Evolutionary conservation across 305 asterid species (phyloP).

Genomic region (Andrographis paniculata): DNA sequence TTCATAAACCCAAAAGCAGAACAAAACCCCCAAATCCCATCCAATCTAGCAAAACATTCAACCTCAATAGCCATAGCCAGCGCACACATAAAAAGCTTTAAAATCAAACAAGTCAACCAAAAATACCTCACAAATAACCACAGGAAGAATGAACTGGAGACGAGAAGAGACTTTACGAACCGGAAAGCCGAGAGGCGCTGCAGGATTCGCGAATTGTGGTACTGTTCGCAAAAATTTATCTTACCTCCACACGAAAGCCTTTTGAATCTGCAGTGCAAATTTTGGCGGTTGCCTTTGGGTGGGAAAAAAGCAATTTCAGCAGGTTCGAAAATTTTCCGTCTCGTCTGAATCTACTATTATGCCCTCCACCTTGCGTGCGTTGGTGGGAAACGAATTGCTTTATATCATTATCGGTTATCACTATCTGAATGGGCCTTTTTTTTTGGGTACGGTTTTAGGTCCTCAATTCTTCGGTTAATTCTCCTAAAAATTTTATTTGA

Average conservation of each 20-base stretch:
- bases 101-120: too few species aligned
- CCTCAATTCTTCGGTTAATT: too few species aligned
- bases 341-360: not conserved
- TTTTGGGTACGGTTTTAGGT: too few species aligned
- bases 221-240: constrained; percentile 16
- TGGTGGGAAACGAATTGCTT: too few species aligned
- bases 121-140: constrained; percentile 21
- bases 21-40: not conserved
- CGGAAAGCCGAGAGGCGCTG: not conserved
- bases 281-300: constrained; percentile 41
- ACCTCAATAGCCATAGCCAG: too few species aligned
- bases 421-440: too few species aligned
- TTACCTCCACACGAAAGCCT: constrained; percentile 15
- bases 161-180: not conserved
- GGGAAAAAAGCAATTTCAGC: constrained; percentile 27
- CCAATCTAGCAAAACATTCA: not conserved
- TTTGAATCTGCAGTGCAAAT: constrained; percentile 22
- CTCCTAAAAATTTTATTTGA: too few species aligned
- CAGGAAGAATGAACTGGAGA: too few species aligned
- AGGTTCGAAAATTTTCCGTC: constrained; percentile 11
- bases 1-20: not conserved
- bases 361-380: constrained; percentile 17
- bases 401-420: too few species aligned
- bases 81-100: not conserved
- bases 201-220: not conserved